Evolutionary conservation across 169 alveolate species (phyloP).

Genomic region (Cryptosporidium bovis): DNA sequence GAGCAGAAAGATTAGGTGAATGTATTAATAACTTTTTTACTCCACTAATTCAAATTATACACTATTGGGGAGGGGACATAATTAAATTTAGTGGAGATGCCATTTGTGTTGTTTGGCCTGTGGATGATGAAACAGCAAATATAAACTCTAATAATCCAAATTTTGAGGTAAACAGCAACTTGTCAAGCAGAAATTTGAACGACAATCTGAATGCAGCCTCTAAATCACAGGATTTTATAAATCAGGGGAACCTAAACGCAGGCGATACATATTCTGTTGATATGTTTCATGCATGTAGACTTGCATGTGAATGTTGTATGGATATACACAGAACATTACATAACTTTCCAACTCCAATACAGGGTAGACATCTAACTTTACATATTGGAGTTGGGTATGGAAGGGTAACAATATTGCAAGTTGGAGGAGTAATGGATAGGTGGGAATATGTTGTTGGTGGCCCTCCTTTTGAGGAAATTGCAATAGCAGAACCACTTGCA

Average conservation of each 20-base stretch:
- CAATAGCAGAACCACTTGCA: conserved; percentile 83
- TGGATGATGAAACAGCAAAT: conserved; percentile 77
- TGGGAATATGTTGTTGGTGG: conserved; percentile 84
- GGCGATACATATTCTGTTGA: conserved; percentile 73
- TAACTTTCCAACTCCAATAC: conserved; percentile 84
- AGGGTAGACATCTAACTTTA: conserved; percentile 79
- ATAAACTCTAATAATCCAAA: background rate
- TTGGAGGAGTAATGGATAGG: conserved; percentile 84
- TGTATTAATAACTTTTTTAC: conserved; percentile 84
- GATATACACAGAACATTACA: conserved; percentile 84
- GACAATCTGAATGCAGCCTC: background rate
- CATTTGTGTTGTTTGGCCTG: conserved; percentile 88
- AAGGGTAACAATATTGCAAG: conserved; percentile 80
- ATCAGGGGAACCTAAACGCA: conserved; percentile 5
- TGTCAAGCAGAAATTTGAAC: background rate
- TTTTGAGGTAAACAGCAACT: background rate
- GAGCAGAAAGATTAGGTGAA: conserved; percentile 84
- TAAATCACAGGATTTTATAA: background rate
- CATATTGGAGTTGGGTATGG: conserved; percentile 87
- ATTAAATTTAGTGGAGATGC: conserved; percentile 91
- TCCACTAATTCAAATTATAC: conserved; percentile 83
- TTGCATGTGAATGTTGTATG: conserved; percentile 83
- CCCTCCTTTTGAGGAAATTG: conserved; percentile 83
- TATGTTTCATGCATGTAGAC: conserved; percentile 72
- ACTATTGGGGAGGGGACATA: conserved; percentile 89